These are phyloP conservation scores for Leucocoprinus birnbaumii DNA, from an alignment of 768 basidiomycete species.

Conservation along the genomic window DNA sequence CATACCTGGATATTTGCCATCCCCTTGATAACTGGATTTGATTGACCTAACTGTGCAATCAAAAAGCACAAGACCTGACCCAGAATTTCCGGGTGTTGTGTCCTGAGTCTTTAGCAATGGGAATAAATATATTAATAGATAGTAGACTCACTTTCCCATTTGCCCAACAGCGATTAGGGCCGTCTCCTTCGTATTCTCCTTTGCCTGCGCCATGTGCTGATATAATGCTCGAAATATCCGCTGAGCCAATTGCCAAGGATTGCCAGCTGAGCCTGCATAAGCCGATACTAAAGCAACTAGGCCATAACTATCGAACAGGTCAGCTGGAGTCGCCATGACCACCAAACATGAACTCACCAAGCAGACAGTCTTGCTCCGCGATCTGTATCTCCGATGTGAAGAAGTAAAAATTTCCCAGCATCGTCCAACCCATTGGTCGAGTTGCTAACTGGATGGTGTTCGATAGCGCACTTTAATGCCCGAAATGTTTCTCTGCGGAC, in stretches of 20 bases:
- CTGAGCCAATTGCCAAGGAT: constrained; percentile 32
- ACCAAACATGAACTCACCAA: constrained; percentile 48
- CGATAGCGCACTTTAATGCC: constrained; percentile 37
- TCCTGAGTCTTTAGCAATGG: constrained; percentile 28
- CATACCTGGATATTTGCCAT: constrained; percentile 66
- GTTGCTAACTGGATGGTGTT: constrained; percentile 33
- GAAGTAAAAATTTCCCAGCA: constrained; percentile 29
- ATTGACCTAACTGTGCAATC: constrained; percentile 62
- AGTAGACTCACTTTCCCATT: constrained; percentile 43
- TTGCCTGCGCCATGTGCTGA: constrained; percentile 42
- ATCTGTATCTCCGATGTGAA: constrained; percentile 50
- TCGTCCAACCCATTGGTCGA: constrained; percentile 27
- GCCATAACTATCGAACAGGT: constrained; percentile 35
- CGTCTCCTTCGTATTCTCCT: constrained; percentile 57
- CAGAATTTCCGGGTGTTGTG: constrained; percentile 47
- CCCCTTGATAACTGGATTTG: constrained; percentile 69
- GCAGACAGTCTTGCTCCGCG: constrained; percentile 62
- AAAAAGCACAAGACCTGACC: constrained; percentile 59
- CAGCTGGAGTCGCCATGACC: neutral
- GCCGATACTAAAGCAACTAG: constrained; percentile 44
- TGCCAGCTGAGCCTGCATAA: constrained; percentile 31
- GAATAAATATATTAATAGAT: neutral
- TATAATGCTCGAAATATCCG: constrained; percentile 43
- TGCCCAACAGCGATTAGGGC: constrained; percentile 57
- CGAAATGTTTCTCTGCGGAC: constrained; percentile 44